Conservation (phyloP, 179 eudicot species). For the Silene coronaria region DNA sequence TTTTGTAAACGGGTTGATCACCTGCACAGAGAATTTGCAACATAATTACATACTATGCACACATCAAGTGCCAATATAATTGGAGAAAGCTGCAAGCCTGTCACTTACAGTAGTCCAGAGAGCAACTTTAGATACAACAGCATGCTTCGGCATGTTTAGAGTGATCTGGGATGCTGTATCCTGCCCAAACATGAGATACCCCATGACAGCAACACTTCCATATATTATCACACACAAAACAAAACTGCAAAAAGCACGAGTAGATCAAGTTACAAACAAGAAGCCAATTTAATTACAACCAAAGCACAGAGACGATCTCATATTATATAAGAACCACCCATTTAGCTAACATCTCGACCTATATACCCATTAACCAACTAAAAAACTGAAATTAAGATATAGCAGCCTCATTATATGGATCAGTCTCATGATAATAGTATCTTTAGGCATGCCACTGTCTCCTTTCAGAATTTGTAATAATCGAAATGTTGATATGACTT, state of each 20-base stretch:
- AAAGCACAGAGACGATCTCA: not conserved
- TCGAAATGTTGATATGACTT: not conserved
- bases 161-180: constrained; percentile 69
- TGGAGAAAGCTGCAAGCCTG: not conserved
- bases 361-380: not conserved
- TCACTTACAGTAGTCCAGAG: constrained; percentile 81
- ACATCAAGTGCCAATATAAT: not conserved
- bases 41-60: not conserved
- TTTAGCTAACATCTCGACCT: not conserved
- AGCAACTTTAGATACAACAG: constrained; percentile 60
- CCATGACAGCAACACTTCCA: constrained; percentile 68
- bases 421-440: not conserved
- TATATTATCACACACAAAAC: constrained; percentile 55
- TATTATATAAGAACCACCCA: not conserved
- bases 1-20: constrained; percentile 84
- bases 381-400: not conserved
- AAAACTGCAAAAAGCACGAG: constrained; percentile 50
- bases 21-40: constrained; percentile 40
- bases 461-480: not conserved
- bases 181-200: constrained; percentile 85
- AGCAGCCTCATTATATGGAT: not conserved
- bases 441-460: not conserved
- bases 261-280: not conserved
- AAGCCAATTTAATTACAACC: not conserved
- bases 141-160: constrained; percentile 66